Percentiles rank a stretch among this genome's conserved stretches.
These are phyloP conservation scores for Colletotrichum sp. DNA, from an alignment of 2,329 filamentous ascomycete species.

Conservation along the genomic window DNA sequence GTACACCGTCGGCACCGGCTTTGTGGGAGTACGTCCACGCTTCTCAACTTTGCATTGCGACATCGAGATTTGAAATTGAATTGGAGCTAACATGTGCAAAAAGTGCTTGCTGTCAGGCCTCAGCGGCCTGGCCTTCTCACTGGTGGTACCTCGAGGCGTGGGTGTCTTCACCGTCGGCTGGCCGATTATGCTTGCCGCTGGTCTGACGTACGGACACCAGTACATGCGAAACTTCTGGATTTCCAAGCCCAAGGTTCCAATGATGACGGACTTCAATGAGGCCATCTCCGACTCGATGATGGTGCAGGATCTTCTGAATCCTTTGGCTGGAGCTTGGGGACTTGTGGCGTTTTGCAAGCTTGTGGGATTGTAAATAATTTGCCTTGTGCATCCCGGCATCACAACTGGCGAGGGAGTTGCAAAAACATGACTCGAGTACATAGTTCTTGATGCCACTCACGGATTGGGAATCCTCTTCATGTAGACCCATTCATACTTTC, in stretches of 20 bases:
- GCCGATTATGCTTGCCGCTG: slow-evolving; percentile 23
- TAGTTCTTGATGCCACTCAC: neutral
- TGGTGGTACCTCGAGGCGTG: slow-evolving; percentile 13
- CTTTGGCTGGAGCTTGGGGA: slow-evolving; percentile 23
- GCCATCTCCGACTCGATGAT: slow-evolving; percentile 29
- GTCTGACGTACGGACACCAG: slow-evolving; percentile 15
- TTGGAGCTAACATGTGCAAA: neutral
- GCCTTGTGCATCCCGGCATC: neutral
- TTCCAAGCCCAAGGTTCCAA: slow-evolving; percentile 30
- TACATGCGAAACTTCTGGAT: slow-evolving; percentile 34
- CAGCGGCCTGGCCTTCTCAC: slow-evolving; percentile 19
- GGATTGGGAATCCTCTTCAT: slow-evolving; percentile 30
- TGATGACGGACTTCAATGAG: slow-evolving; percentile 32
- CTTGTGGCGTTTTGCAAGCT: slow-evolving; percentile 25
- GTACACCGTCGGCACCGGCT: slow-evolving; percentile 31
- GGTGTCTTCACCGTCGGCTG: slow-evolving; percentile 19
- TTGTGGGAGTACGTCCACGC: slow-evolving; percentile 28
- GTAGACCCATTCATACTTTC: slow-evolving; percentile 28
- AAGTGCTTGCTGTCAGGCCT: slow-evolving; percentile 25
- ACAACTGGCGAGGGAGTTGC: neutral
- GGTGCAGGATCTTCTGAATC: slow-evolving; percentile 22
- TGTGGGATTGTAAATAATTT: slow-evolving; percentile 7
- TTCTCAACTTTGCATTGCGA: no score
- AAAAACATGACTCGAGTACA: neutral
- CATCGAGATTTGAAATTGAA: neutral